A percentile compares a stretch with the other conserved stretches of the same genome.
These are phyloP conservation scores for Globisporangium uncinulatum DNA, from an alignment of 352 stramenopile species.

Conservation along the genomic window DNA sequence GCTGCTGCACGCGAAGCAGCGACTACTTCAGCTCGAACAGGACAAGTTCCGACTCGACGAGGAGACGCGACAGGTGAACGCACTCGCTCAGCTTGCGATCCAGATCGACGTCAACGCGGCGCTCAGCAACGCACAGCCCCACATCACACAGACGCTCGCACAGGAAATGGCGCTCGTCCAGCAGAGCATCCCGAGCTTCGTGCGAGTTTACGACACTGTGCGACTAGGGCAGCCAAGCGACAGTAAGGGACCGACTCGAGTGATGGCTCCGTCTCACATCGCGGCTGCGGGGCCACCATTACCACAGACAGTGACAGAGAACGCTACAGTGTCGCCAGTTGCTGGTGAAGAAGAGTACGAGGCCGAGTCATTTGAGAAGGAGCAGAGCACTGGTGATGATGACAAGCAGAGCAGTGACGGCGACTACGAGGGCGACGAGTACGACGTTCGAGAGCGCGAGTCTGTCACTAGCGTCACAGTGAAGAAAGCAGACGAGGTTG, in stretches of 20 bases:
- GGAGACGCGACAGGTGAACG: constrained; percentile 34
- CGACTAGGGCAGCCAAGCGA: background rate
- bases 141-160: constrained; percentile 22
- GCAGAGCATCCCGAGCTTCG: constrained; percentile 22
- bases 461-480: too few species aligned
- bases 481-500: background rate
- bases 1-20: constrained; percentile 31
- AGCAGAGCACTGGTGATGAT: constrained; percentile 4
- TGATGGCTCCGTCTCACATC: background rate
- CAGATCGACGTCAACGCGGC: constrained; percentile 25
- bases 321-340: background rate
- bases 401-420: background rate
- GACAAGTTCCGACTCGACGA: constrained; percentile 27
- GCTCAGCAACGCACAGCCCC: constrained; percentile 18
- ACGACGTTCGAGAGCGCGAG: background rate
- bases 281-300: background rate
- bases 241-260: background rate
- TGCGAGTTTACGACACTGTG: background rate
- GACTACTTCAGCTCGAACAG: constrained; percentile 24
- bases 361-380: constrained; percentile 33
- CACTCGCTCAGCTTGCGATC: constrained; percentile 32
- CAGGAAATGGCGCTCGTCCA: constrained; percentile 27
- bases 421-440: background rate
- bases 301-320: background rate
- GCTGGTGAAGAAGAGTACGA: constrained; percentile 20